A percentile compares a stretch with the other conserved stretches of the same genome.
Evolutionary conservation across 1,284 basidiomycete genomes (phyloP).

Genomic region (Rugosomyces carneus): DNA sequence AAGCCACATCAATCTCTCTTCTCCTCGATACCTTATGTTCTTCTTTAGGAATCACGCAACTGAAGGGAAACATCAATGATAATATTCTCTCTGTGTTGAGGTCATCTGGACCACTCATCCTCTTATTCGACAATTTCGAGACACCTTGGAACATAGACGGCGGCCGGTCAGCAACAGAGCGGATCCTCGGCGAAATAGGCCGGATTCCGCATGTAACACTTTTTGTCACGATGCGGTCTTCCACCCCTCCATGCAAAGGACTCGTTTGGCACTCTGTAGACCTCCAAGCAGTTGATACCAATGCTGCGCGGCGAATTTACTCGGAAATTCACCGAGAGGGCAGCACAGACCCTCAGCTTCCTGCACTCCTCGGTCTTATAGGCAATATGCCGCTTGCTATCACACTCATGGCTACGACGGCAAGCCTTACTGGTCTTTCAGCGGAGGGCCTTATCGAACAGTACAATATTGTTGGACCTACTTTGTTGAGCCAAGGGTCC

Average conservation of each 20-base stretch:
- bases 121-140: conserved; percentile 15
- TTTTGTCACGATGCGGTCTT: conserved; percentile 19
- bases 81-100: conserved; percentile 15
- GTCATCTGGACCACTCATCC: conserved; percentile 10
- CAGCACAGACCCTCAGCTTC: conserved; percentile 10
- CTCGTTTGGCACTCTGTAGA: conserved; percentile 13
- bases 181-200: conserved; percentile 13
- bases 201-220: conserved; percentile 15
- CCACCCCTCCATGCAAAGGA: conserved; percentile 13
- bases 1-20: not conserved
- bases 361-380: conserved; percentile 18
- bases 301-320: conserved; percentile 17
- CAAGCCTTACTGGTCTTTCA: not conserved
- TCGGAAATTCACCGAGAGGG: conserved; percentile 14
- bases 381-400: conserved; percentile 21
- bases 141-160: conserved; percentile 9
- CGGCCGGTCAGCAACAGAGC: conserved; percentile 11
- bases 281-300: conserved; percentile 8
- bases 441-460: not conserved
- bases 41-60: conserved; percentile 13
- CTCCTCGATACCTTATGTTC: conserved; percentile 20
- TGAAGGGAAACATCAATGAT: conserved; percentile 7
- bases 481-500: not conserved
- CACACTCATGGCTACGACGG: not conserved
- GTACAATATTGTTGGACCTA: not conserved